These are phyloP conservation scores for Alternaria gaisen DNA, from an alignment of 2,329 filamentous ascomycete species.

Conservation along the genomic window DNA sequence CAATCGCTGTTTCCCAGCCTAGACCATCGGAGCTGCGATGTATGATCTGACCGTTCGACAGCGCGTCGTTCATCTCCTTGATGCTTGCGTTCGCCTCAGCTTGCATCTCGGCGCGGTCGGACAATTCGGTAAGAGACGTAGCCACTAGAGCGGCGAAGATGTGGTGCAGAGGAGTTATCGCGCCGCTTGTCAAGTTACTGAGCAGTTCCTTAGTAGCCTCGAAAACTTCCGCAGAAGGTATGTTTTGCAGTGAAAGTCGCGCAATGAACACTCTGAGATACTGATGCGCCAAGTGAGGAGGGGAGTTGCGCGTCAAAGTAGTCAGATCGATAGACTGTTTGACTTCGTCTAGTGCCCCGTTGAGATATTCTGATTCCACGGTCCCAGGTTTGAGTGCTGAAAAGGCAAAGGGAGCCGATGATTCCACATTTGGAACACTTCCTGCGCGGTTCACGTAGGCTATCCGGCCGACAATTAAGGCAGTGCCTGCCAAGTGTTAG, in stretches of 20 bases:
- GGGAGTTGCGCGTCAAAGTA: conserved; percentile 38
- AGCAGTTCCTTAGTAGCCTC: conserved; percentile 42
- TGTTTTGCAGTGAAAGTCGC: conserved; percentile 34
- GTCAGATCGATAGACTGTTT: conserved; percentile 45
- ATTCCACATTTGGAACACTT: conserved; percentile 43
- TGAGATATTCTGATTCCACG: conserved; percentile 39
- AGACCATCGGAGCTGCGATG: conserved; percentile 40
- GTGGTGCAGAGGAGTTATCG: conserved; percentile 48
- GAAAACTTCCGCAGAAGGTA: conserved; percentile 37
- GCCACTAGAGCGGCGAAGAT: conserved; percentile 49
- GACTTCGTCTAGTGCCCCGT: conserved; percentile 42
- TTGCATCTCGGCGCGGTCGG: conserved; percentile 47
- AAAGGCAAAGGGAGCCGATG: conserved; percentile 41
- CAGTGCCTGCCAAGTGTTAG: conserved; percentile 34
- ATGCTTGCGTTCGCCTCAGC: conserved; percentile 47
- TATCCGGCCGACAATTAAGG: conserved; percentile 44
- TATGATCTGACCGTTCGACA: conserved; percentile 45
- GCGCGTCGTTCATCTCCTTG: conserved; percentile 48
- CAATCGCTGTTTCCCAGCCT: conserved; percentile 49
- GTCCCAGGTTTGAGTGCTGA: conserved; percentile 35
- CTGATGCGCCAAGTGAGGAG: conserved; percentile 48
- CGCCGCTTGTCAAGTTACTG: conserved; percentile 32
- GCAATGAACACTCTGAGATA: conserved; percentile 48
- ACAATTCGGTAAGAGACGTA: conserved; percentile 45
- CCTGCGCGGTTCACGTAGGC: conserved; percentile 39